Evolutionary conservation across 148 eudicot genomes (phyloP), one percentile per base, ranked within the genome.

Genomic region (Spergularia bocconei): DNA sequence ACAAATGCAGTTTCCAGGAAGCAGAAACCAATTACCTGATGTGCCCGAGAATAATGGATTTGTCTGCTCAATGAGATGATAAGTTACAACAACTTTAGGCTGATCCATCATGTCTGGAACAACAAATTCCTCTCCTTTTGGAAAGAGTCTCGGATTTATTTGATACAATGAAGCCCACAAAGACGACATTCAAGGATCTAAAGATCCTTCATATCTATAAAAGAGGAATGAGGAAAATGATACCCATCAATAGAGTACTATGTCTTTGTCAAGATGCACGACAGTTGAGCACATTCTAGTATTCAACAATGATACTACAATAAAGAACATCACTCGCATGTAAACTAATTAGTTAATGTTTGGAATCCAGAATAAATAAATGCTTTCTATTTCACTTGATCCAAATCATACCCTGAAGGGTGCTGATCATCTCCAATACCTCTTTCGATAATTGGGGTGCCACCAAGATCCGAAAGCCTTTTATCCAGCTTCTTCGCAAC

Each of bases 381-480:
- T 17, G 33, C 1, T 19, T 14, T 69, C 15, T 39, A 68, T 33
- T 51, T 6, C 15, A n/a, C n/a, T 59, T 36, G 11, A 76, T 59
- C 51, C 11, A 71, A 59, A 52, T n/a, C 75, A 78, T 91, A 94
- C 97, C 98, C 97, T 70, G 97, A 91, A 87, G 93, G 96, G 75
- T 94, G 98, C 71, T 94, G 97, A 84, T 94, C 98, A 83, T 94
- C 98, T 80, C 98, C 98, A 57, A 94, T 85, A 72, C 98, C 98
- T 81, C 83, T 88, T 77, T 91, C 97, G 79, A 91, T 72, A 71
- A 94, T 81, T 4, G 91, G 76, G 16, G 62, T 80, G 77, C 88
- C 97, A 62, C 97, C 98, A 75, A 94, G 97, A 85, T 86, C 91
- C 21, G 80, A 80, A 61, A 94, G 90, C 81, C 98, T 87, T 81